Base-by-base conservation (phyloP, 345 rosid species). In the Camelina sativa region DNA sequence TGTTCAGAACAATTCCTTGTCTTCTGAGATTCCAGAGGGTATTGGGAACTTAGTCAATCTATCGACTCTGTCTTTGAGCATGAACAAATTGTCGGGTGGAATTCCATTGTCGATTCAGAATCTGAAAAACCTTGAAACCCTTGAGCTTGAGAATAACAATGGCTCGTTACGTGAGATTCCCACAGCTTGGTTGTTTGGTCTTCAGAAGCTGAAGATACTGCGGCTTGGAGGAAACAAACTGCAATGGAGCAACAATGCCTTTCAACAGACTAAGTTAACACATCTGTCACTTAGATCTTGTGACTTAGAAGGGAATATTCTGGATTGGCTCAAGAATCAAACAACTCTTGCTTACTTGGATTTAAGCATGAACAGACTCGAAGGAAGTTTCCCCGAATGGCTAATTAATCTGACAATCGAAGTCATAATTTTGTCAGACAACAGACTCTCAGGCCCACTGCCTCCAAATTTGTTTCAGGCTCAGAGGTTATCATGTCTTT, bases 151-250 rank as follows among this genome's bases (percentile, higher is more conserved):
- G 56, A 67, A 78, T 57, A 81, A 83, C 37, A 34, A 15, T 58
- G 62, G 71, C 13, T 75, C 80, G 11, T n/a, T 51, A 6, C 82
- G 85, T 46, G 70, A 53, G 60, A 79, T 86, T 32, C 89, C 84
- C 11, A 9, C 37, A 34, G 9, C 75, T 15, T 80, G 82, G 87
- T 63, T 86, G 79, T 74, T 86, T 71, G 75, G 82, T 19, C 53
- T 77, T 38, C 17, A 46, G 69, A 66, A 63, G 67, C 75, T 86
- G 35, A 62, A 20, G 81, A 35, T 46, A 1, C 57, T 86, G 60
- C 60, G 19, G 38, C 69, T 86, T 2, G 86, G 81, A 62, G 82
- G 79, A n/a, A 82, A 75, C 66, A 79, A 84, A 19, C 81, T 86
- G 52, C 79, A 75, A 6, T 84, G 84, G 85, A 65, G 76, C 75